phyloP scores from a whole-genome alignment of 176 grass and related monocot genomes.

The Paspalum notatum region DNA sequence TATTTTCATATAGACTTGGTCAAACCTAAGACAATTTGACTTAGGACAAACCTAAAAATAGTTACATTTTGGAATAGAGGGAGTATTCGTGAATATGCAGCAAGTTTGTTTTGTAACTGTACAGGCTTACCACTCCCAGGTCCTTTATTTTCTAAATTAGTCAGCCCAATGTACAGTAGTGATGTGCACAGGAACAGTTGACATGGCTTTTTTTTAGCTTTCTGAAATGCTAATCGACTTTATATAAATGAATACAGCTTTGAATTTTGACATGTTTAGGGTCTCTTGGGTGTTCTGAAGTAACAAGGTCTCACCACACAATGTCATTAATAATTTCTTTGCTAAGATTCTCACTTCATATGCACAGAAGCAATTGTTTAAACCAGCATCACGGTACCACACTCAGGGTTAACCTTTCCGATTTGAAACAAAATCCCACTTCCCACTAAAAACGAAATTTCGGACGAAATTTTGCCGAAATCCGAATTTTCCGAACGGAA shows the following conservation, averaged over 20 bases:
- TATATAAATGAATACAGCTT: constrained; percentile 19
- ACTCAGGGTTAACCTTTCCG: no score
- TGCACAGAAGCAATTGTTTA: not conserved
- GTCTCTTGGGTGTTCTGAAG: not conserved
- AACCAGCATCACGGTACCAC: not conserved
- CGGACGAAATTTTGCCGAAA: no score
- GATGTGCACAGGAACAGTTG: not conserved
- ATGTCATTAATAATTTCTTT: not conserved
- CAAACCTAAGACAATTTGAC: no score
- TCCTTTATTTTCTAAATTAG: not conserved
- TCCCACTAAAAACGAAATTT: no score
- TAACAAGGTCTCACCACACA: not conserved
- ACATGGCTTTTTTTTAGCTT: not conserved
- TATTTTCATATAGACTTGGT: no score
- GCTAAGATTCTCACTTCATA: constrained; percentile 2
- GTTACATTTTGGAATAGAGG: no score
- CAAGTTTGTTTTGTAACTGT: constrained; percentile 19
- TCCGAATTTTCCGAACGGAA: no score
- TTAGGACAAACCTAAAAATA: no score
- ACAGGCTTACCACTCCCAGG: not conserved
- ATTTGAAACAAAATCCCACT: no score
- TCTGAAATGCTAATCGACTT: constrained; percentile 4
- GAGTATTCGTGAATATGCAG: constrained; percentile 11
- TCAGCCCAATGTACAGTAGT: constrained; percentile 13
- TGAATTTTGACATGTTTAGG: not conserved